A percentile compares a stretch with the other conserved stretches of the same genome.
These are phyloP conservation scores for Penstemon newberryi DNA, from an alignment of 257 asterid species.

Conservation along the genomic window DNA sequence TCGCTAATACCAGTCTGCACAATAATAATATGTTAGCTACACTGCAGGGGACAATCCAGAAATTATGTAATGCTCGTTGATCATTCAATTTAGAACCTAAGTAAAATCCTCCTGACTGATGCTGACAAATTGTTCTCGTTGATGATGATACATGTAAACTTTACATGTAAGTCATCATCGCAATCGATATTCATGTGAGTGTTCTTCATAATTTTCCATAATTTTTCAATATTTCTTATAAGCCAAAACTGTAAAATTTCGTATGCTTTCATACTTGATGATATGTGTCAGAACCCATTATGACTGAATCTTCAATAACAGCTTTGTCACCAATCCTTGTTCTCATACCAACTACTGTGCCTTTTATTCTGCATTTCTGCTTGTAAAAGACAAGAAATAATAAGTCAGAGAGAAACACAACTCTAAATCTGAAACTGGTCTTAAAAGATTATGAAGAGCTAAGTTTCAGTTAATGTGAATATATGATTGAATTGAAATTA, in stretches of 20 bases:
- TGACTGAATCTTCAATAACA: conserved; percentile 72
- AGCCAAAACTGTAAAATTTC: background rate
- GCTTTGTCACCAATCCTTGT: conserved; percentile 62
- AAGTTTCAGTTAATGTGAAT: background rate
- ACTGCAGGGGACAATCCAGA: too few relatives aligned
- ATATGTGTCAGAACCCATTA: conserved; percentile 74
- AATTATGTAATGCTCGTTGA: too few relatives aligned
- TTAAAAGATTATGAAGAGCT: background rate
- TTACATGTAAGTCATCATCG: too few relatives aligned
- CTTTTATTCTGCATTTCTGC: conserved; percentile 79
- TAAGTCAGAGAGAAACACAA: background rate
- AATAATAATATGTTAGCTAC: too few relatives aligned
- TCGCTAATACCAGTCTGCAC: conserved; percentile 39
- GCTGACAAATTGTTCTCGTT: too few relatives aligned
- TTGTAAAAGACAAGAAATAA: background rate
- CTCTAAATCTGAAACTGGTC: background rate
- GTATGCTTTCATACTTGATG: conserved; percentile 51
- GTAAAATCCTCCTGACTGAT: too few relatives aligned
- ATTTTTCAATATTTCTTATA: background rate
- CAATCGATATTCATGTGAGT: too few relatives aligned
- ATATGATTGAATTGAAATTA: background rate
- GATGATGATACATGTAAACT: too few relatives aligned
- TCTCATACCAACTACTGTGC: conserved; percentile 76
- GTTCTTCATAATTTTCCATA: too few relatives aligned
- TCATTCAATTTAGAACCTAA: too few relatives aligned